Percentiles rank a stretch among this genome's conserved stretches.
Evolutionary conservation across 2,329 filamentous ascomycete genomes (phyloP).

Genomic region (Colletotrichum higginsianum): DNA sequence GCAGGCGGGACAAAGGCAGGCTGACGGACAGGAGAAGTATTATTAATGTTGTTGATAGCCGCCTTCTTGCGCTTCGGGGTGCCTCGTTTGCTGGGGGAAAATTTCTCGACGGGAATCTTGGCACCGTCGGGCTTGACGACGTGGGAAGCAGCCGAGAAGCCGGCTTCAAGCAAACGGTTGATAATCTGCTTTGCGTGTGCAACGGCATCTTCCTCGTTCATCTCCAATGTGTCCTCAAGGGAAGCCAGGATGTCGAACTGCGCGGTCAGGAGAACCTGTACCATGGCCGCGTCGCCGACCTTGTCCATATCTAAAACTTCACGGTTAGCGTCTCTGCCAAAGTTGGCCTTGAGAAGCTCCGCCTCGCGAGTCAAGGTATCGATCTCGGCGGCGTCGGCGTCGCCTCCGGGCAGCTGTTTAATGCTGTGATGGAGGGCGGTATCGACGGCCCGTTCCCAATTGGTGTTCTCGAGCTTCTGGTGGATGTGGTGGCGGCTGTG

Average conservation of each 20-base stretch:
- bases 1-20: conserved; percentile 57
- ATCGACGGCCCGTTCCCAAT: conserved; percentile 91
- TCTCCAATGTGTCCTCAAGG: conserved; percentile 83
- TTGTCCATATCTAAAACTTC: conserved; percentile 89
- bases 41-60: conserved; percentile 54
- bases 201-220: conserved; percentile 88
- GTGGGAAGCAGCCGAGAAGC: conserved; percentile 81
- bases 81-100: conserved; percentile 79
- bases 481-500: conserved; percentile 92
- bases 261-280: conserved; percentile 88
- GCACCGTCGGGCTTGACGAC: conserved; percentile 91
- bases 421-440: conserved; percentile 90
- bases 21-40: conserved; percentile 61
- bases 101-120: conserved; percentile 72
- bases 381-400: conserved; percentile 76
- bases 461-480: conserved; percentile 82
- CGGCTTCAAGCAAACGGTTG: conserved; percentile 82
- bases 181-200: conserved; percentile 84
- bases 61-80: conserved; percentile 83
- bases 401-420: conserved; percentile 81
- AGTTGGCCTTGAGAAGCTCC: conserved; percentile 86
- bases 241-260: conserved; percentile 94
- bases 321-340: conserved; percentile 83
- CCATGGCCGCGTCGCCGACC: conserved; percentile 80
- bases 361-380: conserved; percentile 84